Conservation (phyloP, 306 rosid genomes). For the Citrullus colocynthis region DNA sequence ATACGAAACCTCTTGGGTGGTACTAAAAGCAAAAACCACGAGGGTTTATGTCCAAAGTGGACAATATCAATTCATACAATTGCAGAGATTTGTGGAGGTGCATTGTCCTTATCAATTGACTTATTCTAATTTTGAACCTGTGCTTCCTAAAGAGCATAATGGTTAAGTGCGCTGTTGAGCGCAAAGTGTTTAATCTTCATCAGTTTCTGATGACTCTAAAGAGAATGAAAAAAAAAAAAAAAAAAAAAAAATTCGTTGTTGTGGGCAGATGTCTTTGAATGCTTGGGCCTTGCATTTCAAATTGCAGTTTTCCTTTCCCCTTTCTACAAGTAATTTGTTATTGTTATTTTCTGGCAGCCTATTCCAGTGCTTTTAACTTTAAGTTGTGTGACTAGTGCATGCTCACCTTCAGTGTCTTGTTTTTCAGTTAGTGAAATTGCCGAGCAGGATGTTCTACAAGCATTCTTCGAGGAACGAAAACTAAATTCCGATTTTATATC, state of each 20-base stretch:
- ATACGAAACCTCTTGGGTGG: too few species aligned
- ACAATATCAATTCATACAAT: too few species aligned
- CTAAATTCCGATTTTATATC: constrained; percentile 63
- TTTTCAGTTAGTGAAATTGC: constrained; percentile 33
- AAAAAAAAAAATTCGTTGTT: too few species aligned
- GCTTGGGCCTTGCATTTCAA: not conserved
- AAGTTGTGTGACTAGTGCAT: not conserved
- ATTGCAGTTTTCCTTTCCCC: not conserved
- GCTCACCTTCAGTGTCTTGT: constrained; percentile 16
- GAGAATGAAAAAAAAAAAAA: too few species aligned
- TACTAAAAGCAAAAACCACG: too few species aligned
- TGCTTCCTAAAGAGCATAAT: too few species aligned
- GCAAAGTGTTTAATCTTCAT: too few species aligned
- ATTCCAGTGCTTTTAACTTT: not conserved
- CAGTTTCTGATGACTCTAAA: too few species aligned
- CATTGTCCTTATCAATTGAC: not conserved
- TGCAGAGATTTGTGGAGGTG: too few species aligned
- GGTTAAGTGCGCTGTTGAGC: too few species aligned
- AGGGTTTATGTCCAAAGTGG: too few species aligned
- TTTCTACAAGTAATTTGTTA: not conserved
- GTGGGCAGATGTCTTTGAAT: too few species aligned
- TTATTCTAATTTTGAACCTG: not conserved
- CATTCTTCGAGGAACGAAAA: constrained; percentile 63
- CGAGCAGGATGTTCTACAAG: constrained; percentile 59
- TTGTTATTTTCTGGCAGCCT: not conserved